These are phyloP conservation scores for Colletotrichum chrysophilum DNA, from an alignment of 2,329 filamentous ascomycete genomes.

Conservation along the genomic window DNA sequence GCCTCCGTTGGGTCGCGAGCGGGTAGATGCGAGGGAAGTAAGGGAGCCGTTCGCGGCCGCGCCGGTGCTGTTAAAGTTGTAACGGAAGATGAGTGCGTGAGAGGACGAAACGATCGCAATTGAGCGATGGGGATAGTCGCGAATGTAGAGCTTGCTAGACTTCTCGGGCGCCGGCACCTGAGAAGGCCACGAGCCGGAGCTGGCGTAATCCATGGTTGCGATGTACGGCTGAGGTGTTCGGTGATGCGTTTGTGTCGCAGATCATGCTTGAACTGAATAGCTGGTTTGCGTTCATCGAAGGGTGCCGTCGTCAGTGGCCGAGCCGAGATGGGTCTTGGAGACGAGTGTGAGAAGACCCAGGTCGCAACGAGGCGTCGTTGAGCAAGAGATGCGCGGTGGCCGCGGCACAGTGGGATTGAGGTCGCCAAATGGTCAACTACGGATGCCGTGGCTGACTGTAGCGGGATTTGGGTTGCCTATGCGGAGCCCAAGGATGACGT, in stretches of 20 bases:
- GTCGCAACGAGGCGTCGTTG: neutral
- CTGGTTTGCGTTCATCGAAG: neutral
- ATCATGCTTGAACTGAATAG: slow-evolving; percentile 8
- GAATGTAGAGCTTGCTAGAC: slow-evolving; percentile 81
- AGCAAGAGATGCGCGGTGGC: neutral
- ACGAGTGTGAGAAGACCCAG: neutral
- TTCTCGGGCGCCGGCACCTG: slow-evolving; percentile 57
- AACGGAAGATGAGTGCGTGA: slow-evolving; percentile 84
- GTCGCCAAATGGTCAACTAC: neutral
- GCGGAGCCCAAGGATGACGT: slow-evolving; percentile 19
- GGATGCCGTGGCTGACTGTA: slow-evolving; percentile 11
- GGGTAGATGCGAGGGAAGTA: slow-evolving; percentile 53
- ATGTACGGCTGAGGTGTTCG: neutral
- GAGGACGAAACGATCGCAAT: slow-evolving; percentile 83
- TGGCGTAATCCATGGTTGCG: slow-evolving; percentile 51
- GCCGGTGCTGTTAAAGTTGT: slow-evolving; percentile 71
- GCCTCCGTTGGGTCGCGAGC: slow-evolving; percentile 44
- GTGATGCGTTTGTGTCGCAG: neutral
- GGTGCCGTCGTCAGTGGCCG: neutral
- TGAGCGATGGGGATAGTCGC: slow-evolving; percentile 84
- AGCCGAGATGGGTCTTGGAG: neutral
- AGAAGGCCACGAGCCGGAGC: slow-evolving; percentile 47
- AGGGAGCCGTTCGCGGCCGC: slow-evolving; percentile 63
- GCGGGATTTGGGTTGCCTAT: slow-evolving; percentile 7
- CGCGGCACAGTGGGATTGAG: neutral